A percentile compares a stretch with the other conserved stretches of the same genome.
phyloP scores from a whole-genome alignment of 306 rosid genomes.

The Fragaria nilgerrensis region DNA sequence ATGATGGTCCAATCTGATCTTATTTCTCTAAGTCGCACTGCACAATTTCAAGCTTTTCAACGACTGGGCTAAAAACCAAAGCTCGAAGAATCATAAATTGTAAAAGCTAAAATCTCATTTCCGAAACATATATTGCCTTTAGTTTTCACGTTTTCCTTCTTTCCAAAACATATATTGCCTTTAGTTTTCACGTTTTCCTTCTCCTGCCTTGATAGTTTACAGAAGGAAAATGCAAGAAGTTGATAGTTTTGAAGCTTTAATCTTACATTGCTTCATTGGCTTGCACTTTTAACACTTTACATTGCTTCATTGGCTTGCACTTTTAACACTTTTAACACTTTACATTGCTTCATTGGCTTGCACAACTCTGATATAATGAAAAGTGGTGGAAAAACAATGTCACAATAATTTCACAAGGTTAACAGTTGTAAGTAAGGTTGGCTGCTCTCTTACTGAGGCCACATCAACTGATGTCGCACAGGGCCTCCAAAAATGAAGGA shows the following conservation, averaged over 20 bases:
- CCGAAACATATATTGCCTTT: neutral
- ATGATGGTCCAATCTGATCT: constrained; percentile 55
- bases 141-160: neutral
- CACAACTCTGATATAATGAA: constrained; percentile 31
- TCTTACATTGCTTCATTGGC: constrained; percentile 57
- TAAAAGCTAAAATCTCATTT: constrained; percentile 8
- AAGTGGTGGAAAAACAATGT: constrained; percentile 5
- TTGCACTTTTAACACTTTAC: constrained; percentile 72
- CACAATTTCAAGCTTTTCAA: constrained; percentile 97
- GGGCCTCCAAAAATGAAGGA: too few species aligned
- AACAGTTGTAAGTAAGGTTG: constrained; percentile 49
- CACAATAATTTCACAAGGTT: constrained; percentile 6
- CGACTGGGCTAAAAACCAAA: constrained; percentile 99
- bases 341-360: too few species aligned
- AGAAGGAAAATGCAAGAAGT: constrained; percentile 17
- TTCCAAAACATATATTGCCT: neutral
- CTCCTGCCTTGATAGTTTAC: neutral
- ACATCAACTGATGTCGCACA: too few species aligned
- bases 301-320: too few species aligned
- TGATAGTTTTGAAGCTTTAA: constrained; percentile 30
- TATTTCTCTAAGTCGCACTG: constrained; percentile 87
- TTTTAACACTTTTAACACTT: constrained; percentile 71
- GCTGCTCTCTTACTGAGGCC: constrained; percentile 44
- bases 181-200: neutral
- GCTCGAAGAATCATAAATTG: constrained; percentile 33